phyloP scores from a whole-genome alignment of 2,329 filamentous ascomycete species.

The Trichoderma breve region DNA sequence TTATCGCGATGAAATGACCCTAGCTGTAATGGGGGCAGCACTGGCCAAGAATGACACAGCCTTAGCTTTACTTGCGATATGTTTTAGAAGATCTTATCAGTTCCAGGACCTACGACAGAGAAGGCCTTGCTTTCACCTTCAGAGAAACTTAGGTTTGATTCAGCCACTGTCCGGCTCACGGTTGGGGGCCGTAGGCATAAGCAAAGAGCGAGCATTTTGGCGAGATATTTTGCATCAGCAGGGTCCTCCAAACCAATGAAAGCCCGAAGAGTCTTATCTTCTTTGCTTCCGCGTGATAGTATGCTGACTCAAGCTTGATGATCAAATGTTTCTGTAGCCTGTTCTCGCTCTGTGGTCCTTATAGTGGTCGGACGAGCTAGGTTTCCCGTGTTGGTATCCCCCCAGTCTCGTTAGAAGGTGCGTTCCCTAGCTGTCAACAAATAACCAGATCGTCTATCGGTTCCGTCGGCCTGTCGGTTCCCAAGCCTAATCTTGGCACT shows the following conservation, averaged over 20 bases:
- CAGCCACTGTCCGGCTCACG: constrained; percentile 32
- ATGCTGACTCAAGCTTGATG: constrained; percentile 50
- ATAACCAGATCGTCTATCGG: constrained; percentile 45
- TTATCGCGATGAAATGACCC: neutral
- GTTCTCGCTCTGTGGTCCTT: neutral
- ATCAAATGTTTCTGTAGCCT: neutral
- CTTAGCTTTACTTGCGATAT: constrained; percentile 50
- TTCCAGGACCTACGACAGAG: constrained; percentile 47
- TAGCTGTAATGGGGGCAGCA: constrained; percentile 44
- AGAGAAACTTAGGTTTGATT: constrained; percentile 36
- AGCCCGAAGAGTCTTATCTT: constrained; percentile 67
- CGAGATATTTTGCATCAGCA: constrained; percentile 71
- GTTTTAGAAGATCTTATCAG: constrained; percentile 54
- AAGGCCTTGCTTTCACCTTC: constrained; percentile 33
- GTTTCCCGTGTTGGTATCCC: no score
- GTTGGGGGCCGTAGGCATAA: constrained; percentile 45
- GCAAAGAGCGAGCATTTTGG: constrained; percentile 75
- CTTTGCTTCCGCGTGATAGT: constrained; percentile 73
- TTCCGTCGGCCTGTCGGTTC: constrained; percentile 30
- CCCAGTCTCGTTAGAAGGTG: no score
- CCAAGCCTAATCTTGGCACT: constrained; percentile 36
- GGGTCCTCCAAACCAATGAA: constrained; percentile 63
- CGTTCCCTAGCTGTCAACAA: no score
- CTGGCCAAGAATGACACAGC: constrained; percentile 73
- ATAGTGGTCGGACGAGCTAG: neutral